Evolutionary conservation across 768 basidiomycete species (phyloP).

Genomic region (Pleurotus eryngii): DNA sequence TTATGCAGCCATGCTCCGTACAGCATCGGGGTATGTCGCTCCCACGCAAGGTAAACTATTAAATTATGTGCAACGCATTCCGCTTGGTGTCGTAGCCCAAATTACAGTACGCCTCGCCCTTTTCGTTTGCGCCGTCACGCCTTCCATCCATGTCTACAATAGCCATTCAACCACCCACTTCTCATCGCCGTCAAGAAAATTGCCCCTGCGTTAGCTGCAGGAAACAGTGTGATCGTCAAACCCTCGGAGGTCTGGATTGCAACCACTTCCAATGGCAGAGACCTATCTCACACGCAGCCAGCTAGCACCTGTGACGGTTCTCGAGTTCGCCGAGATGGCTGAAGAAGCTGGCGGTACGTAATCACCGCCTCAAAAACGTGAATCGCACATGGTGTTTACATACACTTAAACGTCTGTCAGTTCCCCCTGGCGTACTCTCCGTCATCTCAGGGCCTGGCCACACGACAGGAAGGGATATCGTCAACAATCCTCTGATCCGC

Average conservation of each 20-base stretch:
- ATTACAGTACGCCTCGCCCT: constrained; percentile 58
- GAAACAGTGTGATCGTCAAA: constrained; percentile 81
- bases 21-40: constrained; percentile 64
- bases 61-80: constrained; percentile 76
- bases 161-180: constrained; percentile 92
- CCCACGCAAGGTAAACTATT: constrained; percentile 78
- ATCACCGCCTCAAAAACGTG: not conserved
- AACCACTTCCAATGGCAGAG: not conserved
- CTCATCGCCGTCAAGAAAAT: constrained; percentile 88
- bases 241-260: constrained; percentile 60
- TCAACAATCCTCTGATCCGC: constrained; percentile 60
- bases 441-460: constrained; percentile 72
- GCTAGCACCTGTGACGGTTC: constrained; percentile 76
- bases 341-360: constrained; percentile 63
- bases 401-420: constrained; percentile 30
- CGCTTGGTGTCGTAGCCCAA: constrained; percentile 86
- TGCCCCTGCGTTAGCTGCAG: constrained; percentile 79
- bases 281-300: constrained; percentile 19
- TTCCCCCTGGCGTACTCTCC: constrained; percentile 73
- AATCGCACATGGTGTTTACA: not conserved
- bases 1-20: constrained; percentile 70
- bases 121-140: not conserved
- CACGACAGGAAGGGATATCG: constrained; percentile 61
- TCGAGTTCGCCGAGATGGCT: constrained; percentile 71
- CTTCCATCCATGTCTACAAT: not conserved